Conservation (phyloP, 78 protist species). For the Paratrimastix pyriformis region DNA sequence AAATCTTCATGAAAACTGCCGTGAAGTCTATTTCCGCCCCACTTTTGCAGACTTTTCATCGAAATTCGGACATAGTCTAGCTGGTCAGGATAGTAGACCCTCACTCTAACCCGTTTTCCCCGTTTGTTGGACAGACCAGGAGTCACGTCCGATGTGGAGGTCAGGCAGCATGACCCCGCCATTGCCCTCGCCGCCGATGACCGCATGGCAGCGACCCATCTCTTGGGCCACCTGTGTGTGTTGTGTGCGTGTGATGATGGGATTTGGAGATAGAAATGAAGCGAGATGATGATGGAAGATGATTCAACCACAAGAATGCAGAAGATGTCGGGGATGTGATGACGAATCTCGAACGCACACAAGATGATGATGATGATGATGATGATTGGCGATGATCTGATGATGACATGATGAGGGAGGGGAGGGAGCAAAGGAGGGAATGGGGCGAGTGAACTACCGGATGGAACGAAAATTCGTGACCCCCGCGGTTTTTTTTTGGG, state of each 20-base stretch:
- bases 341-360: neutral
- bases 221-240: conserved; percentile 25
- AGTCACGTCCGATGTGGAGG: conserved; percentile 42
- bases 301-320: neutral
- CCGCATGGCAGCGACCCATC: conserved; percentile 7
- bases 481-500: too few relatives aligned
- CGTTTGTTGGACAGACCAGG: too few relatives aligned
- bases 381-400: neutral
- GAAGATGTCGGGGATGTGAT: neutral
- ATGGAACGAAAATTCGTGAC: too few relatives aligned
- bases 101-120: too few relatives aligned
- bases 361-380: neutral
- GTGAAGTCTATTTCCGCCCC: too few relatives aligned
- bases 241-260: neutral
- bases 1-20: too few relatives aligned
- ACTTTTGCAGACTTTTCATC: too few relatives aligned
- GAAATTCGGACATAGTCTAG: too few relatives aligned
- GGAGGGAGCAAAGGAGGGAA: too few relatives aligned
- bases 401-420: neutral
- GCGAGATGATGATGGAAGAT: neutral
- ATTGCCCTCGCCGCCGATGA: conserved; percentile 50
- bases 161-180: conserved; percentile 51
- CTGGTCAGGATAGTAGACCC: too few relatives aligned
- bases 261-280: neutral
- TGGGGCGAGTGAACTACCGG: too few relatives aligned